These are phyloP conservation scores for Phytopythium kandeliae DNA, from an alignment of 352 stramenopile species.

Conservation along the genomic window DNA sequence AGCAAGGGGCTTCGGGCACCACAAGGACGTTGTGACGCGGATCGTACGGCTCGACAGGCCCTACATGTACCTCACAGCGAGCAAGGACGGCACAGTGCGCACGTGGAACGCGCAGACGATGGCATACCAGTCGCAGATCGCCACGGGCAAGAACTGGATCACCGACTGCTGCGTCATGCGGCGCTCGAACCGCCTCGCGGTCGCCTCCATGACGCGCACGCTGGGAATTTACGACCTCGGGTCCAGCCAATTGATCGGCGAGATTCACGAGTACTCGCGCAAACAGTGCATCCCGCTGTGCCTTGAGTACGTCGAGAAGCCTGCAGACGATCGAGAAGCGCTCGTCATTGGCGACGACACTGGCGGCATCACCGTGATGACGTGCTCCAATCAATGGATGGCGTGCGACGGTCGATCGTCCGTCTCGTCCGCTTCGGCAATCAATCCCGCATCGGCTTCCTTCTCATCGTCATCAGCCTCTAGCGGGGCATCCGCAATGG, in stretches of 20 bases:
- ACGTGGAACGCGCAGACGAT: slow-evolving; percentile 73
- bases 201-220: slow-evolving; percentile 74
- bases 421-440: slow-evolving; percentile 11
- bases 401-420: slow-evolving; percentile 59
- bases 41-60: slow-evolving; percentile 61
- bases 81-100: slow-evolving; percentile 66
- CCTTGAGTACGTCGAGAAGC: slow-evolving; percentile 76
- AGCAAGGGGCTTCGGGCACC: slow-evolving; percentile 24
- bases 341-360: slow-evolving; percentile 76
- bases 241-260: slow-evolving; percentile 57
- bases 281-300: slow-evolving; percentile 78
- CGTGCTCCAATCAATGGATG: slow-evolving; percentile 63
- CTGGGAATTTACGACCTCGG: slow-evolving; percentile 73
- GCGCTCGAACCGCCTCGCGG: slow-evolving; percentile 69
- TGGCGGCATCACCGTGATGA: slow-evolving; percentile 65
- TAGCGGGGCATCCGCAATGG: neutral
- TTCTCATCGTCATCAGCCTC: slow-evolving; percentile 7
- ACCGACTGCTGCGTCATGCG: slow-evolving; percentile 79
- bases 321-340: slow-evolving; percentile 60
- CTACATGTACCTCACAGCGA: slow-evolving; percentile 65
- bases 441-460: slow-evolving; percentile 7
- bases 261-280: slow-evolving; percentile 72
- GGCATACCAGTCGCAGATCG: slow-evolving; percentile 50
- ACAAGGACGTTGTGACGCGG: slow-evolving; percentile 73
- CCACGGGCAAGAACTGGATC: slow-evolving; percentile 71